phyloP scores from a whole-genome alignment of 1,284 basidiomycete species.

The Dichomitus squalens region DNA sequence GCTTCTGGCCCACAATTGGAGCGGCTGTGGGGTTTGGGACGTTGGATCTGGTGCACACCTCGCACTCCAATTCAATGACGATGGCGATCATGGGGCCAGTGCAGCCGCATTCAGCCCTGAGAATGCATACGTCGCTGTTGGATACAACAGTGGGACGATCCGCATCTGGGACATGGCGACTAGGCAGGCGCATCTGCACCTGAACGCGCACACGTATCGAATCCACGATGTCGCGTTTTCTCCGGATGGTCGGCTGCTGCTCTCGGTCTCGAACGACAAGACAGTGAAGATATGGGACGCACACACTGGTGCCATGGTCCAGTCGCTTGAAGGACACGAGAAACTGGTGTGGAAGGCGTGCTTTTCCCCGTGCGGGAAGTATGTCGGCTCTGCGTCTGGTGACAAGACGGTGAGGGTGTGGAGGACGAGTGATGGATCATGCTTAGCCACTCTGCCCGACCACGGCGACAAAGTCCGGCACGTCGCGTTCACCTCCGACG shows the following conservation, averaged over 20 bases:
- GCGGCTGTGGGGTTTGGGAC: not conserved
- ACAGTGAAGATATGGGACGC: not conserved
- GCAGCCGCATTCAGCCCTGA: not conserved
- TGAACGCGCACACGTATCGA: not conserved
- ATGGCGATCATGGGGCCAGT: not conserved
- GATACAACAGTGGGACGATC: too few relatives aligned
- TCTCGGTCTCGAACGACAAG: too few relatives aligned
- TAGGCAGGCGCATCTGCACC: not conserved
- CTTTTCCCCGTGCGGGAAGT: not conserved
- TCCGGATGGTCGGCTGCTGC: not conserved
- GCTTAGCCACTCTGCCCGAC: not conserved
- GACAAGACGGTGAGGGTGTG: not conserved
- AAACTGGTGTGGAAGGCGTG: not conserved
- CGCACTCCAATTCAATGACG: not conserved
- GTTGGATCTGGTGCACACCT: not conserved
- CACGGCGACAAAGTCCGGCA: not conserved
- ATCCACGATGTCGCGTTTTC: not conserved
- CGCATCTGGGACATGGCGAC: not conserved
- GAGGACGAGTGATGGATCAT: not conserved
- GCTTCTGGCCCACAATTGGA: not conserved
- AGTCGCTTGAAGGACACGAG: not conserved
- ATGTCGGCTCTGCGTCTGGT: not conserved
- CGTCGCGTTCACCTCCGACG: not conserved
- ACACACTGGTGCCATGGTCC: not conserved
- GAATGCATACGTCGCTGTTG: not conserved